Evolutionary conservation across 1,139 yeast genomes (phyloP), one percentile per base, ranked within the genome.

Genomic region (Geotrichum restrictum): DNA sequence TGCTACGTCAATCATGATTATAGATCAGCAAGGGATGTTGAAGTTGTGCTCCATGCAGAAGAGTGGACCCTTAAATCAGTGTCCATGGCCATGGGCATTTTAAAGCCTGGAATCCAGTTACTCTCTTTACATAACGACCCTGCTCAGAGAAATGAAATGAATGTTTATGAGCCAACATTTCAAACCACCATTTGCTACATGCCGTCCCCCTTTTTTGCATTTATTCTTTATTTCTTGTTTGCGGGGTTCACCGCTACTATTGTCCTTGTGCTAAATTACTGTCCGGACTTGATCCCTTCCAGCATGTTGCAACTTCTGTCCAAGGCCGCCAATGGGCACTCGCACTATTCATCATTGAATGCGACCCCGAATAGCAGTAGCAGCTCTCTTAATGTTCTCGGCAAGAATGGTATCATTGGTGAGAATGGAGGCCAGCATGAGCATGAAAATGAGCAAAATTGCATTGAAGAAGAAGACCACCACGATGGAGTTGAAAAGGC

Each of bases 31-130:
- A 14, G 16, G 3, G 43, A 29, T 11, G 18, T 41, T 8, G 69
- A 69, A 1, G 64, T 64, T 13, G 59, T 62, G 16, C 37, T 21
- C 10, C 38, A 36, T 32, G 41, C 86, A 0, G 81, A 83, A 48
- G 98, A 93, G 67, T 81, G 85, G 56, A 87, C 97, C 0, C 89
- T 89, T 19, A 93, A 93, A 65, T 80, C 95, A 1, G 82, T 87
- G 54, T 86, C 96, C 1, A 88, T 93, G 96, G 89, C 96, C 21
- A 86, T 88, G 77, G 98, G 98, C 0, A 82, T 93, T 37, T 69
- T 74, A 33, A 74, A 74, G 53, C 98, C 98, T 0, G 98, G 96
- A 0, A 78, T 89, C 48, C 97, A 93, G 64, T 69, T 93, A 37
- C 69, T 93, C n/a, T 82, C 96, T 0, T 73, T 93, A 8, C 58